Percentiles rank a stretch among this genome's conserved stretches.
These are phyloP conservation scores for Coleophoma crateriformis DNA, from an alignment of 2,329 filamentous ascomycete genomes.

Conservation along the genomic window DNA sequence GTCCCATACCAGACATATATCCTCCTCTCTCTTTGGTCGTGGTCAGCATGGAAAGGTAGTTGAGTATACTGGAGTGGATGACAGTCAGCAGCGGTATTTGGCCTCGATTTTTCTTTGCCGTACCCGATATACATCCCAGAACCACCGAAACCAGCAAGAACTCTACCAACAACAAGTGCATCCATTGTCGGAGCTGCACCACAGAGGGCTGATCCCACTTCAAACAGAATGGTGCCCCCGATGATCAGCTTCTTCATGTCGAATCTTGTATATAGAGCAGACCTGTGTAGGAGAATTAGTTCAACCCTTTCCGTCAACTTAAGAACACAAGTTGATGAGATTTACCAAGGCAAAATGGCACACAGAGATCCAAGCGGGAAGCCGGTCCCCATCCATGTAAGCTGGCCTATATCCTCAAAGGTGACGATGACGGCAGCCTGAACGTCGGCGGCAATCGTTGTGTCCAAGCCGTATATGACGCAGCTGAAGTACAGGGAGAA, in stretches of 20 bases:
- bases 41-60: constrained; percentile 24
- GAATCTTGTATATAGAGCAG: constrained; percentile 14
- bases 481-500: constrained; percentile 19
- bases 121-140: constrained; percentile 34
- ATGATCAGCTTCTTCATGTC: constrained; percentile 18
- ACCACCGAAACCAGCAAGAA: constrained; percentile 34
- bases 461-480: constrained; percentile 32
- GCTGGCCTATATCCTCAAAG: constrained; percentile 30
- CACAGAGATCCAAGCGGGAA: constrained; percentile 28
- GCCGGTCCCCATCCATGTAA: constrained; percentile 34
- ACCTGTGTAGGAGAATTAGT: not conserved
- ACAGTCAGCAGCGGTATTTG: not conserved
- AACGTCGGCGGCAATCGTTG: constrained; percentile 39
- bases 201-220: constrained; percentile 22
- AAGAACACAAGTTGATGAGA: not conserved
- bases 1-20: constrained; percentile 26
- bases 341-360: constrained; percentile 12
- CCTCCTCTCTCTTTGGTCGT: constrained; percentile 22
- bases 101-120: not conserved
- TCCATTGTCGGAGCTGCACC: constrained; percentile 24
- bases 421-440: constrained; percentile 31
- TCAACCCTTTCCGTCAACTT: not conserved
- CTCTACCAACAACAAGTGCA: constrained; percentile 38
- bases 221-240: constrained; percentile 10
- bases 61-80: constrained; percentile 10